A percentile compares a stretch with the other conserved stretches of the same genome.
These are phyloP conservation scores for Epichloe elymi DNA, from an alignment of 2,329 filamentous ascomycete genomes.

Conservation along the genomic window DNA sequence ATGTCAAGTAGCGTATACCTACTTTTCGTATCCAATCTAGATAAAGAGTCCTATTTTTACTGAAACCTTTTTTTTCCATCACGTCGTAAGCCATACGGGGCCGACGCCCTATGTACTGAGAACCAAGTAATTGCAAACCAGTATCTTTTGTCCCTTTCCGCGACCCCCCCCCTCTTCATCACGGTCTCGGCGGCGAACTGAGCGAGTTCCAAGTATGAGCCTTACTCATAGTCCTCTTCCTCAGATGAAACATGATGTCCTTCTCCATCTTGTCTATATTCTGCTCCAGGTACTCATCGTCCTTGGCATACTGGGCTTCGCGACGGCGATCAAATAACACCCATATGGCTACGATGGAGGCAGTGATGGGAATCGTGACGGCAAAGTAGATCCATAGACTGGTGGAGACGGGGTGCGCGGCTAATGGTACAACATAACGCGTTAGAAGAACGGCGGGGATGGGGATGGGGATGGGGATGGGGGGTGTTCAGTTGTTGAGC, in stretches of 20 bases:
- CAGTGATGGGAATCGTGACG: conserved; percentile 45
- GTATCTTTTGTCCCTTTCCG: too few relatives aligned
- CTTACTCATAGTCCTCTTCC: conserved; percentile 44
- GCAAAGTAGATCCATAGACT: conserved; percentile 52
- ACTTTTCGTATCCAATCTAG: too few relatives aligned
- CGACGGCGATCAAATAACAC: conserved; percentile 37
- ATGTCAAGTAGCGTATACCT: too few relatives aligned
- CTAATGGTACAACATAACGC: conserved; percentile 5
- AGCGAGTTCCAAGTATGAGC: conserved; percentile 38
- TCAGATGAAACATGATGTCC: conserved; percentile 42
- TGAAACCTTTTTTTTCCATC: background rate
- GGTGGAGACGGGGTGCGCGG: conserved; percentile 30
- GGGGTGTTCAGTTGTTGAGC: background rate
- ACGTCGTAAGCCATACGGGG: background rate
- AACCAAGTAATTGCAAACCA: too few relatives aligned
- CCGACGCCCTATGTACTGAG: background rate
- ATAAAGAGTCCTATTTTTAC: too few relatives aligned
- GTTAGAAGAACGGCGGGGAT: background rate
- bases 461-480: background rate
- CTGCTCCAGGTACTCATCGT: conserved; percentile 39
- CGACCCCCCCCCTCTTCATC: background rate
- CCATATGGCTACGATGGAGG: conserved; percentile 42
- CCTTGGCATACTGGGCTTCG: conserved; percentile 32
- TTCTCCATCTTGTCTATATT: conserved; percentile 44
- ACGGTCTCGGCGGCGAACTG: conserved; percentile 16